Conservation (phyloP, 2,329 filamentous ascomycete genomes). For the Aspergillus pseudotamarii region DNA sequence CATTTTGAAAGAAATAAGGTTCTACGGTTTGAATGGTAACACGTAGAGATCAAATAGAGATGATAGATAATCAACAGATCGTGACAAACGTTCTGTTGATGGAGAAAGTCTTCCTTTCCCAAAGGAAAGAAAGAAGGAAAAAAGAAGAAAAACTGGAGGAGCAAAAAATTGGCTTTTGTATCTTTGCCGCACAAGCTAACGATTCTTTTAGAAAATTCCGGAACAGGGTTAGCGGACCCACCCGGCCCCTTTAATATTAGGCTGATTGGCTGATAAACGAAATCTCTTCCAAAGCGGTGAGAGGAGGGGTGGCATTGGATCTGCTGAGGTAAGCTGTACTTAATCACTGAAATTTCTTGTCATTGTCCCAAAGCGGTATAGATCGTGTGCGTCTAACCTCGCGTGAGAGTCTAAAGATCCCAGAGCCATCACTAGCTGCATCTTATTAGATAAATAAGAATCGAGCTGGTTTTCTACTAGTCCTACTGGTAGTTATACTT, state of each 20-base stretch:
- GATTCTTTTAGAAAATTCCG: conserved; percentile 15
- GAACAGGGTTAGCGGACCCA: conserved; percentile 26
- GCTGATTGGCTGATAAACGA: conserved; percentile 38
- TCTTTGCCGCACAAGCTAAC: conserved; percentile 28
- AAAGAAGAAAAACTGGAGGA: conserved; percentile 40
- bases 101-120: conserved; percentile 63
- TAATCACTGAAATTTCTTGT: conserved; percentile 10
- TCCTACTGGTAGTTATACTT: too few species aligned
- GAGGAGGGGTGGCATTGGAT: conserved; percentile 11
- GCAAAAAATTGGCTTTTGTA: conserved; percentile 35
- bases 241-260: not conserved
- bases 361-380: not conserved
- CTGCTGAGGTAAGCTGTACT: conserved; percentile 10
- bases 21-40: conserved; percentile 31
- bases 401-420: too few species aligned
- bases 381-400: not conserved
- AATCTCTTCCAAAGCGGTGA: conserved; percentile 27
- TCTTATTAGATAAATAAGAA: not conserved
- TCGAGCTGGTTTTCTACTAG: not conserved
- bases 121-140: conserved; percentile 54
- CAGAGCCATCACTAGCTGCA: not conserved
- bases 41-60: conserved; percentile 27
- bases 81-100: conserved; percentile 55
- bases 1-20: conserved; percentile 58
- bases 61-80: conserved; percentile 47